Evolutionary conservation across 495 filamentous ascomycete species (phyloP), one percentile per base, ranked within the genome.

Genomic region (Daldinia caldariorum): DNA sequence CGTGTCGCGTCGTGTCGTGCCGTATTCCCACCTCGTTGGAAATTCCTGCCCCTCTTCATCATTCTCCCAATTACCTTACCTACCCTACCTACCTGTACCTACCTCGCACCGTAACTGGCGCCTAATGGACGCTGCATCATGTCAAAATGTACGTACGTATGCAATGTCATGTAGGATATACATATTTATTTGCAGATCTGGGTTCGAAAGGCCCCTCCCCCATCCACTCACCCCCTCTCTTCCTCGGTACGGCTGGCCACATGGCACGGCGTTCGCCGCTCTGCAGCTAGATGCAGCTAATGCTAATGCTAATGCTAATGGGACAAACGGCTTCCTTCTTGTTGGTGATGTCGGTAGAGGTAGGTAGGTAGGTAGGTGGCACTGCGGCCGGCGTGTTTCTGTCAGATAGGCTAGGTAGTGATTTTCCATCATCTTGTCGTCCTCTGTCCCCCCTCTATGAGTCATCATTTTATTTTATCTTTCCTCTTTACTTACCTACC

Each of bases 181-280:
- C 68, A 68, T 68, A 72, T 67, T 67, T 72, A 67, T 72, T 64
- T 72, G 61, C 64, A 68, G 64, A 72, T 72, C 60, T 61, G 70
- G 70, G 65, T 67, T 68, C 70, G 56, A 35, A 35, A 10, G 38
- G 59, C 14, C 37, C 38, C 37, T 26, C 3, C 26, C 26, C 26
- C 26, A 26, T 26, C 26, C 26, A 1, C 26, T 3, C 26, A 1
- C 26, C 26, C 26, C 26, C 26, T 3, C 26, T 26, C 26, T 26
- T 26, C 26, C 26, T 26, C 22, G 38, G 37, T 65, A 55, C 53
- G 64, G 64, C 22, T 61, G 70, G 69, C 63, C 69, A 72, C 61
- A 68, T 67, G 70, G 70, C 64, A 68, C 64, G 58, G 63, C 39
- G 55, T 67, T 61, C 63, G 69, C 69, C 69, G 69, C 63, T 63